A percentile compares a stretch with the other conserved stretches of the same genome.
These are phyloP conservation scores for Linnemannia hyalina DNA, from an alignment of 192 early-diverging fungal genomes.

Conservation along the genomic window DNA sequence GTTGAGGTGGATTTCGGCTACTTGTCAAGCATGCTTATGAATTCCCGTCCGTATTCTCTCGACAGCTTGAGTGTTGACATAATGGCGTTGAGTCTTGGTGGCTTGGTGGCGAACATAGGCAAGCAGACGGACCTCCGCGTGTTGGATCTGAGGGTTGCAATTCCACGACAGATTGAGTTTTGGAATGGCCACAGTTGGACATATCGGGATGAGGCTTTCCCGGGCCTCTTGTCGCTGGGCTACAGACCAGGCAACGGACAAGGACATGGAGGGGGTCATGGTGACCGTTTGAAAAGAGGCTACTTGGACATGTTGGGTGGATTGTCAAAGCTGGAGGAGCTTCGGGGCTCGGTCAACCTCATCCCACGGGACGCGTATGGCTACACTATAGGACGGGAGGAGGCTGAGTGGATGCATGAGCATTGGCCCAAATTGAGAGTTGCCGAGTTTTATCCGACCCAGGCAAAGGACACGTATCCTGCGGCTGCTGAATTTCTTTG, in stretches of 20 bases:
- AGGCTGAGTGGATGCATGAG: background rate
- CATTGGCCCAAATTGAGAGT: background rate
- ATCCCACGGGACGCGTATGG: background rate
- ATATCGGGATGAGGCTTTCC: background rate
- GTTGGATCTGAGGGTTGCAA: background rate
- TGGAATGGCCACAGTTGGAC: background rate
- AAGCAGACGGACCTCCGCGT: background rate
- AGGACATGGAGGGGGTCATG: no score
- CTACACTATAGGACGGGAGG: background rate
- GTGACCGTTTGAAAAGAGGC: no score
- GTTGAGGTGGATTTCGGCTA: background rate
- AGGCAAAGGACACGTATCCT: background rate
- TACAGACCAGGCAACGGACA: background rate
- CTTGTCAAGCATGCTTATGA: background rate
- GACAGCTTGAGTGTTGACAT: background rate
- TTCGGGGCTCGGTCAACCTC: background rate
- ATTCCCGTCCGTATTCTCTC: background rate
- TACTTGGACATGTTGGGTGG: background rate
- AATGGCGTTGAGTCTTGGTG: background rate
- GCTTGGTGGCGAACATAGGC: background rate
- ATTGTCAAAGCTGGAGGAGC: background rate
- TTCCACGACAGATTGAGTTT: background rate
- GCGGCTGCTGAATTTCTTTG: background rate
- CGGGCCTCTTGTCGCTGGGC: background rate
- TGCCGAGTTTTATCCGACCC: background rate